Percentiles rank a stretch among this genome's conserved stretches.
phyloP scores from a whole-genome alignment of 306 rosid genomes.

The Pachyrhizus erosus region DNA sequence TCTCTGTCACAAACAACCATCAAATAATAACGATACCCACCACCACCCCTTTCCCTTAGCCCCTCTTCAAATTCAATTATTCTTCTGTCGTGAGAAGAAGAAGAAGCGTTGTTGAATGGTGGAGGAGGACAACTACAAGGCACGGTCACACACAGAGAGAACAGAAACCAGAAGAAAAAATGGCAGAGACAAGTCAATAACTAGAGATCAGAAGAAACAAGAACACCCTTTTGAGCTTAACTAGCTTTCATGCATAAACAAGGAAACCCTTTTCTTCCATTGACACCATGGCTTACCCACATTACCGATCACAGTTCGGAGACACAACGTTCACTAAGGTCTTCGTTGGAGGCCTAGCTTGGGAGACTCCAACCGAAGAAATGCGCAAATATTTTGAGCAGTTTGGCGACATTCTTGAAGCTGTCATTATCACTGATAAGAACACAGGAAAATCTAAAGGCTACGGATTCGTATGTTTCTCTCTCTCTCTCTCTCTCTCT shows the following conservation, averaged over 20 bases:
- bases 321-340: constrained; percentile 92
- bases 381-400: constrained; percentile 81
- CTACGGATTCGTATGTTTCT: constrained; percentile 81
- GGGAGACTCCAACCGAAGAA: constrained; percentile 97
- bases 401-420: constrained; percentile 95
- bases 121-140: background rate
- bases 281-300: constrained; percentile 71
- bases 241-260: constrained; percentile 44
- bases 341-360: constrained; percentile 95
- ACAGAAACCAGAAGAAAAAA: constrained; percentile 21
- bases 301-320: constrained; percentile 92
- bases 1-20: constrained; percentile 52
- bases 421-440: constrained; percentile 87
- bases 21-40: constrained; percentile 34
- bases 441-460: constrained; percentile 87
- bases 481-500: constrained; percentile 2
- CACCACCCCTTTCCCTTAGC: background rate
- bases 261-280: constrained; percentile 17
- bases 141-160: constrained; percentile 23
- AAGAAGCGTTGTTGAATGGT: constrained; percentile 1
- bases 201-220: constrained; percentile 17
- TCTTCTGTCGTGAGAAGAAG: background rate
- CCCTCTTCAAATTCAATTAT: background rate
- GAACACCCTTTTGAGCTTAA: background rate
- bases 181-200: background rate